Conservation (phyloP, 2,329 filamentous ascomycete species). For the Calonectria fujianensis region DNA sequence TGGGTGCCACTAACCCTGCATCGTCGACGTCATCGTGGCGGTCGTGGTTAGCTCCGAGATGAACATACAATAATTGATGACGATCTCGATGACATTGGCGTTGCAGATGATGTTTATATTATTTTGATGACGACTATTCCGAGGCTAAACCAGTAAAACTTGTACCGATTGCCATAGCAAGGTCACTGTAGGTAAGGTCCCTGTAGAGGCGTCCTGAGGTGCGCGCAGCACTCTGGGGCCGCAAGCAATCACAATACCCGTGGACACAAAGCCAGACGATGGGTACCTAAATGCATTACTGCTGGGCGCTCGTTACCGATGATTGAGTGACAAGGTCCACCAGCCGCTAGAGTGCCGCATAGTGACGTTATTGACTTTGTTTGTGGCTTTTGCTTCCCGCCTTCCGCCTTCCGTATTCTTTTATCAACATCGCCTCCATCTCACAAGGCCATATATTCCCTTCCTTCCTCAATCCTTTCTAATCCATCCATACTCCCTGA, state of each 20-base stretch:
- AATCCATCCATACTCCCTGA: not conserved
- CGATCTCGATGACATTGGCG: slow-evolving; percentile 35
- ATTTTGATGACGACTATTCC: slow-evolving; percentile 11
- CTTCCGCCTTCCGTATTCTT: not conserved
- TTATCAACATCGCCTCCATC: slow-evolving; percentile 5
- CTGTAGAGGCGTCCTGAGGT: not conserved
- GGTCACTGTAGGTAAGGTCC: not conserved
- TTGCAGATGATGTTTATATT: slow-evolving; percentile 20
- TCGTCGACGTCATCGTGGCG: slow-evolving; percentile 53
- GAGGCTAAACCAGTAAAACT: slow-evolving; percentile 2
- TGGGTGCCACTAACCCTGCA: slow-evolving; percentile 42
- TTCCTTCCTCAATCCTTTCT: not conserved
- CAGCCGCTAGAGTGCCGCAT: slow-evolving; percentile 26
- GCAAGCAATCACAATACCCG: not conserved
- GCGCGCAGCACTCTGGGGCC: not conserved
- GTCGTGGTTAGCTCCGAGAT: slow-evolving; percentile 38
- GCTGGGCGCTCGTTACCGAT: slow-evolving; percentile 13
- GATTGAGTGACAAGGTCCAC: slow-evolving; percentile 14
- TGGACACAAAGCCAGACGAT: not conserved
- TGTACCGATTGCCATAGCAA: not conserved
- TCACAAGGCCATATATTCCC: not conserved
- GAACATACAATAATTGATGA: slow-evolving; percentile 50
- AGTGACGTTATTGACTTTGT: slow-evolving; percentile 42
- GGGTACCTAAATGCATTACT: not conserved
- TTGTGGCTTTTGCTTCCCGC: slow-evolving; percentile 30